Conservation (phyloP, 2,329 filamentous ascomycete species). For the Epichloe brachyelytri region DNA sequence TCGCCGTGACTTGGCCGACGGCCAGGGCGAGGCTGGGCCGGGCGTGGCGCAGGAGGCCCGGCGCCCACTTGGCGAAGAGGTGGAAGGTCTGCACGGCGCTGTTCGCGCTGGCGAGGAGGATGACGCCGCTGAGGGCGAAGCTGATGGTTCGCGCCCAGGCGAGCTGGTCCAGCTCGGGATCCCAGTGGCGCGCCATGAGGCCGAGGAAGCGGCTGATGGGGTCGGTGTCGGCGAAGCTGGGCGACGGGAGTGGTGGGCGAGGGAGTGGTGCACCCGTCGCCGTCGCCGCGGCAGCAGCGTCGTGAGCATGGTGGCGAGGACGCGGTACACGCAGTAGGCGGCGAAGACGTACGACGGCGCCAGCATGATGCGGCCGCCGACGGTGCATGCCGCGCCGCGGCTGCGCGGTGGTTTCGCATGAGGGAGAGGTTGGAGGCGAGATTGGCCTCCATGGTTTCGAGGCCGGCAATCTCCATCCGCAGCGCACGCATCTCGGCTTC, state of each 20-base stretch:
- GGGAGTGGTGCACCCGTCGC: constrained; percentile 25
- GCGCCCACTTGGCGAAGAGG: constrained; percentile 64
- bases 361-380: constrained; percentile 50
- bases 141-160: constrained; percentile 79
- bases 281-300: constrained; percentile 51
- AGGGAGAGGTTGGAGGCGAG: constrained; percentile 52
- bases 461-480: constrained; percentile 62
- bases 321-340: constrained; percentile 74
- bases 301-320: constrained; percentile 57
- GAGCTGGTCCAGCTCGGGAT: constrained; percentile 66
- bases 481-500: constrained; percentile 47
- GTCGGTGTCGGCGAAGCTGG: constrained; percentile 55
- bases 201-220: constrained; percentile 76
- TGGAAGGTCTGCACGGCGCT: constrained; percentile 76
- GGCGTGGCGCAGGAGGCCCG: constrained; percentile 56
- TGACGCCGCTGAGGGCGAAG: constrained; percentile 70
- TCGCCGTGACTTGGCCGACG: constrained; percentile 68
- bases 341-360: constrained; percentile 57
- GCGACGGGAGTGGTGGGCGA: constrained; percentile 16
- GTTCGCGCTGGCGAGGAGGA: constrained; percentile 69
- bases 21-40: constrained; percentile 69
- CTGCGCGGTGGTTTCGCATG: constrained; percentile 49
- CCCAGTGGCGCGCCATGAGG: constrained; percentile 70
- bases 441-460: constrained; percentile 67
- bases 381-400: constrained; percentile 56